Percentiles rank a stretch among this genome's conserved stretches.
phyloP scores from a whole-genome alignment of 208 protist genomes.

The Acanthamoeba castellanii region DNA sequence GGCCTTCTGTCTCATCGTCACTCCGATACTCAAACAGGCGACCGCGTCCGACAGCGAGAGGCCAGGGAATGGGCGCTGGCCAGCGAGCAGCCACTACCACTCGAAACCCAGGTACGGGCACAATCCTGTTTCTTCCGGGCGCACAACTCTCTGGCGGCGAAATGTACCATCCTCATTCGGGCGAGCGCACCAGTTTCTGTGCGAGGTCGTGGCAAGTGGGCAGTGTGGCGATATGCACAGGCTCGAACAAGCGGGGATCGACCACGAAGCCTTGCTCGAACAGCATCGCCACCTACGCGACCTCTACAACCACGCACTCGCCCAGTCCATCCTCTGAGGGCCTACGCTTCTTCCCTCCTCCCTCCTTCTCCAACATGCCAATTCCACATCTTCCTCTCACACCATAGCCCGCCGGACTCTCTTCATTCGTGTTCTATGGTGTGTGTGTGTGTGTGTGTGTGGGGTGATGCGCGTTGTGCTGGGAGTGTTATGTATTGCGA shows the following conservation, averaged over 20 bases:
- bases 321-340: background rate
- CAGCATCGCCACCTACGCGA: conserved; percentile 9
- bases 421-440: too few relatives aligned
- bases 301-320: background rate
- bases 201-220: background rate
- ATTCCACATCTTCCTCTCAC: too few relatives aligned
- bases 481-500: background rate
- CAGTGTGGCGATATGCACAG: background rate
- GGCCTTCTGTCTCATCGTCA: background rate
- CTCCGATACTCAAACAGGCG: background rate
- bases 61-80: background rate
- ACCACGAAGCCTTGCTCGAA: background rate
- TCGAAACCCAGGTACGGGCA: background rate
- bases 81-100: background rate
- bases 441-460: too few relatives aligned
- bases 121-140: too few relatives aligned
- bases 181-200: conserved; percentile 27
- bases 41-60: background rate
- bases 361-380: background rate
- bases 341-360: background rate
- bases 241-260: background rate
- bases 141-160: background rate
- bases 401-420: too few relatives aligned
- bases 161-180: too few relatives aligned
- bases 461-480: too few relatives aligned